phyloP scores from a whole-genome alignment of 768 basidiomycete species.

The Phanerochaete sordida region DNA sequence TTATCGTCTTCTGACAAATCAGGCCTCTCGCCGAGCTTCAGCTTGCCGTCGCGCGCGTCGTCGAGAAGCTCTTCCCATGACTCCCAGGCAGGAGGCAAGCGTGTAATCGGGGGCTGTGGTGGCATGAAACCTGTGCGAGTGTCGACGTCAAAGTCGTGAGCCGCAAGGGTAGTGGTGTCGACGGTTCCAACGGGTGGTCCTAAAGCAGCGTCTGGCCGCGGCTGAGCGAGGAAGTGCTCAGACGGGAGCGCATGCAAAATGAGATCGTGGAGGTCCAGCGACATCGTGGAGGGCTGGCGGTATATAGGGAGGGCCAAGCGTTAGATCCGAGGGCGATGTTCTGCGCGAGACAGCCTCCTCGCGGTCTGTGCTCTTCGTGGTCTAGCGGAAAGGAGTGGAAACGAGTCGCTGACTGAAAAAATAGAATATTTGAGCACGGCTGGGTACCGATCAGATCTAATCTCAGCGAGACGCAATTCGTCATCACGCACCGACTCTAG shows the following conservation, averaged over 20 bases:
- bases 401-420: background rate
- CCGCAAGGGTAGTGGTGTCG: conserved; percentile 35
- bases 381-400: conserved; percentile 4
- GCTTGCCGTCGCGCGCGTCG: conserved; percentile 39
- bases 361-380: background rate
- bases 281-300: conserved; percentile 48
- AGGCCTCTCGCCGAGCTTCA: conserved; percentile 49
- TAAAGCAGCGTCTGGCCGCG: conserved; percentile 27
- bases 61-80: conserved; percentile 68
- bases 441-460: background rate
- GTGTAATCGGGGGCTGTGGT: conserved; percentile 60
- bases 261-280: conserved; percentile 1
- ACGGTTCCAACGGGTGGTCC: conserved; percentile 25
- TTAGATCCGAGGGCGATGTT: background rate
- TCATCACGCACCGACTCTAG: background rate
- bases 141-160: conserved; percentile 79
- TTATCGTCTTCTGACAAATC: conserved; percentile 28
- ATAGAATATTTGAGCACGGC: background rate
- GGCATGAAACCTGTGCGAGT: conserved; percentile 91
- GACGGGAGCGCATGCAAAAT: conserved; percentile 17
- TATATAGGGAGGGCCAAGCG: background rate
- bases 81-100: conserved; percentile 62
- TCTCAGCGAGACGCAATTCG: background rate
- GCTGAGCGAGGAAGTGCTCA: conserved; percentile 32
- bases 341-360: background rate